These are phyloP conservation scores for Panicum miliaceum DNA, from an alignment of 176 grass and related monocot species.

Conservation along the genomic window DNA sequence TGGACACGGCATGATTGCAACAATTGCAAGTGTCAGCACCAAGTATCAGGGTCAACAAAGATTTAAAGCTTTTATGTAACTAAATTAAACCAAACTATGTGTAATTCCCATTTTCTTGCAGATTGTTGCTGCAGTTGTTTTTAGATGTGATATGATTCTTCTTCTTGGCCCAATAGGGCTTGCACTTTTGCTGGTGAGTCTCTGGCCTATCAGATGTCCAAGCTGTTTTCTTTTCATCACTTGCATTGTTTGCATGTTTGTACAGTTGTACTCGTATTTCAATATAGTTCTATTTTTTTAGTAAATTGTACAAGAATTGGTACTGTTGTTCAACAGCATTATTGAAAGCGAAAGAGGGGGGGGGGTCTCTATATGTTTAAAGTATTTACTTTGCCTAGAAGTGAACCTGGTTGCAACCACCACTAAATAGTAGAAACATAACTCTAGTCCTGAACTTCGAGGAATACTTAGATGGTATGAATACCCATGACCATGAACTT, in stretches of 20 bases:
- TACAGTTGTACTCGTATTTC: background rate
- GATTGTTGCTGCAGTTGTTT: conserved; percentile 77
- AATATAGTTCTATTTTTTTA: background rate
- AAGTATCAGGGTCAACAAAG: background rate
- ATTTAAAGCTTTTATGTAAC: background rate
- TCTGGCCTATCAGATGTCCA: background rate
- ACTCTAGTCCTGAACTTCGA: background rate
- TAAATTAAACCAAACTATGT: conserved; percentile 10
- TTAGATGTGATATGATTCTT: conserved; percentile 92
- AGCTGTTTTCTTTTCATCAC: conserved; percentile 6
- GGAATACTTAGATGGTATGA: background rate
- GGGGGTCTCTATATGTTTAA: background rate
- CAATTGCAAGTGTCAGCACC: conserved; percentile 6
- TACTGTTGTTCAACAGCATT: background rate
- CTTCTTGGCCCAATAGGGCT: conserved; percentile 88
- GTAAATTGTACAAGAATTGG: background rate
- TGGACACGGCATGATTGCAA: background rate
- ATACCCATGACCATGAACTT: background rate
- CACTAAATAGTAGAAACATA: background rate
- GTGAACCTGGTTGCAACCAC: background rate
- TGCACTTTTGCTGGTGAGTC: conserved; percentile 75
- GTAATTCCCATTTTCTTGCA: conserved; percentile 48
- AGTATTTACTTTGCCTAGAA: background rate
- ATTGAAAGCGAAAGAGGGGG: no score
- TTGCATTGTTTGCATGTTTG: background rate